Evolutionary conservation across 306 rosid species (phyloP).

Genomic region (Inga laurina): DNA sequence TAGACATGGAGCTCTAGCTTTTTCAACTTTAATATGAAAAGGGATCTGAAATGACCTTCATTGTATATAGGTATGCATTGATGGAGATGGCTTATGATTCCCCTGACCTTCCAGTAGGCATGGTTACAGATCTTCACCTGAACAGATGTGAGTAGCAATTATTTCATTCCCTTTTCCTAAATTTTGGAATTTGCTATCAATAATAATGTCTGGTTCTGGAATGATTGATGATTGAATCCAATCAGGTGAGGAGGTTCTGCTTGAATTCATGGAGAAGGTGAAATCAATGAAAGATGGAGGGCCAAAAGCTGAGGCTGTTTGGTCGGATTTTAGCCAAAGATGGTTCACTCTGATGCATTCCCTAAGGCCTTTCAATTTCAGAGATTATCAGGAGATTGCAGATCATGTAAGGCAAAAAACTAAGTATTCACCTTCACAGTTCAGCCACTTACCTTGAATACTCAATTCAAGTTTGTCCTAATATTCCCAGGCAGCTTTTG

Average conservation of each 20-base stretch:
- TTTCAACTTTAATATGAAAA: not conserved
- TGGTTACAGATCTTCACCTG: slow-evolving; percentile 67
- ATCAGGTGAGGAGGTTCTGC: slow-evolving; percentile 73
- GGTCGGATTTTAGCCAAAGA: slow-evolving; percentile 90
- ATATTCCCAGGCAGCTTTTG: slow-evolving; percentile 68
- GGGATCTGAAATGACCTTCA: not conserved
- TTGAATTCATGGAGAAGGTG: slow-evolving; percentile 58
- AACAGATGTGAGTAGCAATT: slow-evolving; percentile 51
- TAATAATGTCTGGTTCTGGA: not conserved
- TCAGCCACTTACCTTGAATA: not conserved
- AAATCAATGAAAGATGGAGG: slow-evolving; percentile 67
- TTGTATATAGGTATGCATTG: slow-evolving; percentile 63
- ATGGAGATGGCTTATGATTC: slow-evolving; percentile 88
- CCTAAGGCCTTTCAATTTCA: slow-evolving; percentile 75
- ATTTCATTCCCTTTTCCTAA: not conserved
- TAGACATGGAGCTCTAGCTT: slow-evolving; percentile 73
- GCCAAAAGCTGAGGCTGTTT: slow-evolving; percentile 63
- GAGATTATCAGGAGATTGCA: slow-evolving; percentile 74
- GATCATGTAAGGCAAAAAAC: slow-evolving; percentile 61
- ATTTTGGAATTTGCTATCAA: not conserved
- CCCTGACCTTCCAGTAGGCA: slow-evolving; percentile 77
- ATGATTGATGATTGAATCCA: not conserved
- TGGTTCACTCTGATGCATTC: slow-evolving; percentile 91
- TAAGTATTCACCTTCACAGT: not conserved
- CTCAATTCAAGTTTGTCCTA: not conserved